Conservation (phyloP, 495 filamentous ascomycete genomes). For the Hyaloscypha hepaticicola region DNA sequence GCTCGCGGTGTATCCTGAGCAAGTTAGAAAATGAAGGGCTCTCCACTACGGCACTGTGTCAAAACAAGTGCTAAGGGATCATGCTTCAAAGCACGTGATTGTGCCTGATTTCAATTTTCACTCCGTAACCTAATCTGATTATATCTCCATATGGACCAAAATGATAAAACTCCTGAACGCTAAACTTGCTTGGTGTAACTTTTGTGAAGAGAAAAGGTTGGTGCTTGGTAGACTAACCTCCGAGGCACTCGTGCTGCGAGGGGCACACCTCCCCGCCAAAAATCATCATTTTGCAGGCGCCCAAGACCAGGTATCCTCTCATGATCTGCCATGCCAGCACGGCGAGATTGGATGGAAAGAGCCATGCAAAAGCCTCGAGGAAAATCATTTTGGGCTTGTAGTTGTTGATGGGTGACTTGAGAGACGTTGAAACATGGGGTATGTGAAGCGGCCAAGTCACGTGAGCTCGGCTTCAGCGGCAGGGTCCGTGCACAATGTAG, state of each 20-base stretch:
- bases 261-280: background rate
- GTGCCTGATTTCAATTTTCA: background rate
- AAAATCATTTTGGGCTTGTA: background rate
- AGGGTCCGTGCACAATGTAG: background rate
- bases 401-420: background rate
- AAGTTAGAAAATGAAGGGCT: slow-evolving; percentile 31
- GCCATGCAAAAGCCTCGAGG: background rate
- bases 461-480: background rate
- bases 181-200: background rate
- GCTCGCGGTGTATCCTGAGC: slow-evolving; percentile 68
- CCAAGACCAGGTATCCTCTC: background rate
- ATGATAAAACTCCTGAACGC: background rate
- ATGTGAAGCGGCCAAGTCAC: background rate
- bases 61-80: background rate
- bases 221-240: background rate
- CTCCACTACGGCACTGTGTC: background rate
- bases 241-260: background rate
- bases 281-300: background rate
- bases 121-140: background rate
- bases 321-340: background rate
- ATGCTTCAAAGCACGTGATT: background rate
- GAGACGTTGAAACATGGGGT: background rate
- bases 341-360: background rate
- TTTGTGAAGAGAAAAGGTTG: background rate
- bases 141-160: background rate